Base-by-base conservation (phyloP, 495 filamentous ascomycete species). In the Extremus antarcticus region DNA sequence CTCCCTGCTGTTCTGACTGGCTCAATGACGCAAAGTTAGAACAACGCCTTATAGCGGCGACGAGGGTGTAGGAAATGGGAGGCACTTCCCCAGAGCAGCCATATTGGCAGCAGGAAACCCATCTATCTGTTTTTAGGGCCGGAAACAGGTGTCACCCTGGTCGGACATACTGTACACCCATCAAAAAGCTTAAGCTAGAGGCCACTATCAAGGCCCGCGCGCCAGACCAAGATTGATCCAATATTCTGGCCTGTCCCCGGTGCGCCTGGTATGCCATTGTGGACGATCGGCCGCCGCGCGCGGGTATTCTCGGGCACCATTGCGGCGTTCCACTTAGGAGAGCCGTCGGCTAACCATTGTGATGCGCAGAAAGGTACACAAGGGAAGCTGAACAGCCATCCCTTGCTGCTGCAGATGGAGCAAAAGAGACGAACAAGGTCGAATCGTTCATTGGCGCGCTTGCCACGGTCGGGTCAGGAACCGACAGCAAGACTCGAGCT, bases 391-490 rank as follows among this genome's bases (percentile, higher is more conserved):
- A 19, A 45, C 39, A 43, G 50, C n/a, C 20, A 53, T 59, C 57
- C 57, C 57, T 59, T 54, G 47, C 53, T 55, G 45, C 45, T 55
- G 57, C 57, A 54, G 57, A 51, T 23, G 56, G 41, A 43, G 8
- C 16, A 45, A 45, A 51, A 45, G 23, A 47, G 49, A 53, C 29
- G 29, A 35, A 35, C 29, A 13, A 35, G 7, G 29, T 35, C 29
- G 29, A 4, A 7, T 7, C 41, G 19, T 7, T 45, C 41, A 45
- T 21, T 45, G 41, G 41, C 41, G 41, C 41, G 29, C 29, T 35
- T 35, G 29, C 29, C 29, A 35, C 29, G 29, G 29, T 35, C 29
- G 41, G 41, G 41, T 45, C 16, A 21, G 41, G 41, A 3, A 45
- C 41, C 41, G 41, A 45, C 41, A 45, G 41, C 8, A 21, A 17